Conservation (phyloP, 2,329 filamentous ascomycete genomes). For the Claviceps digitariae region DNA sequence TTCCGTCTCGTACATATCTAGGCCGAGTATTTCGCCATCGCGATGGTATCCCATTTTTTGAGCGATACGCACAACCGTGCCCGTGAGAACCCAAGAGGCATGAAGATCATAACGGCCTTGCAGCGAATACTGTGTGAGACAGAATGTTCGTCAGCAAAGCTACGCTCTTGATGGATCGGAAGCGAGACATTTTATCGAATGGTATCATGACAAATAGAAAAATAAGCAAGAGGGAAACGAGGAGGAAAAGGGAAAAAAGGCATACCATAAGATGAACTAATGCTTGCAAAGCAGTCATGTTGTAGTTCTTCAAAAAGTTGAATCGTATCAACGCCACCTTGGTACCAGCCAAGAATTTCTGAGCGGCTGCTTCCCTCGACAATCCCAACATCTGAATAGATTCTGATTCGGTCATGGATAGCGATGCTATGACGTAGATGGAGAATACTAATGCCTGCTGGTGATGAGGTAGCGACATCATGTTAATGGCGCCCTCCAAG, state of each 20-base stretch:
- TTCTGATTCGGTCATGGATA: constrained; percentile 42
- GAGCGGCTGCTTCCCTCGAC: constrained; percentile 34
- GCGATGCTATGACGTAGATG: constrained; percentile 49
- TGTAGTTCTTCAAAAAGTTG: constrained; percentile 45
- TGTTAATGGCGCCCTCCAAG: constrained; percentile 45
- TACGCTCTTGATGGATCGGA: neutral
- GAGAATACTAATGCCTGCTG: constrained; percentile 49
- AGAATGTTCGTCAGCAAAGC: neutral
- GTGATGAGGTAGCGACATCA: constrained; percentile 40
- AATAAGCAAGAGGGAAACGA: too few relatives aligned
- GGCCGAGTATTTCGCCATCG: constrained; percentile 41
- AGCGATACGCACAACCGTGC: constrained; percentile 47
- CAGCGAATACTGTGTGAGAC: constrained; percentile 37
- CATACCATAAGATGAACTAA: constrained; percentile 43
- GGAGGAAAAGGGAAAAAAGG: neutral
- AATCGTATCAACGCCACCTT: constrained; percentile 35
- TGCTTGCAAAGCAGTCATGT: constrained; percentile 45
- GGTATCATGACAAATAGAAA: neutral
- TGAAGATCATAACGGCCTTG: constrained; percentile 45
- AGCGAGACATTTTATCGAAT: neutral
- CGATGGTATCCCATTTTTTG: constrained; percentile 55
- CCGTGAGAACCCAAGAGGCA: constrained; percentile 46
- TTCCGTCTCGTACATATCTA: constrained; percentile 51
- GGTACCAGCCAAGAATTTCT: constrained; percentile 37
- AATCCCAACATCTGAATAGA: constrained; percentile 38